Evolutionary conservation across 257 asterid species (phyloP).

Genomic region (Paulownia fortunei): DNA sequence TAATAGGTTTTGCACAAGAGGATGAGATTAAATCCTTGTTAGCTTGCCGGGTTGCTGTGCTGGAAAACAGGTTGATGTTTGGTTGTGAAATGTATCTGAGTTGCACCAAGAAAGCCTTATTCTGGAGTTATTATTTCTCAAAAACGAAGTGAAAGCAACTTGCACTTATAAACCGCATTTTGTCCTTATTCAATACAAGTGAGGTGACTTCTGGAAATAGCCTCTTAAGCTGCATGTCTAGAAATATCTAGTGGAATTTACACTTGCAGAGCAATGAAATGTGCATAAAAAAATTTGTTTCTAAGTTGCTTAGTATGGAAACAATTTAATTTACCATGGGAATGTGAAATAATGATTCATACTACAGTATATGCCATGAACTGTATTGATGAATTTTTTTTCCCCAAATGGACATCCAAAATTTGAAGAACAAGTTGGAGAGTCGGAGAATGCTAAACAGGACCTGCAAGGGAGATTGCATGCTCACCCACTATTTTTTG

Average conservation of each 20-base stretch:
- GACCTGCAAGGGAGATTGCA: constrained; percentile 51
- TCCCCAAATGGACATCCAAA: constrained; percentile 50
- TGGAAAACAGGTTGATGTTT: not conserved
- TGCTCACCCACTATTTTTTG: constrained; percentile 84
- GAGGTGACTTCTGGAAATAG: not conserved
- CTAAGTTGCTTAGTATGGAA: no score
- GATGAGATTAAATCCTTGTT: not conserved
- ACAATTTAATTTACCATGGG: constrained; percentile 6
- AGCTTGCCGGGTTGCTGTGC: not conserved
- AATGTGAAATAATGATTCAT: constrained; percentile 1
- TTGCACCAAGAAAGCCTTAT: no score
- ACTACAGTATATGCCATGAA: not conserved
- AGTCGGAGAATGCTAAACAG: constrained; percentile 38
- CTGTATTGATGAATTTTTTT: constrained; percentile 28
- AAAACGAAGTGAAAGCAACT: no score
- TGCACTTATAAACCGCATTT: no score
- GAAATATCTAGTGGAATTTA: no score
- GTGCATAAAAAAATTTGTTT: no score
- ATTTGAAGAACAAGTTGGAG: constrained; percentile 44
- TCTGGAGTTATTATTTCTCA: no score
- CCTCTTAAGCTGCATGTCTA: not conserved
- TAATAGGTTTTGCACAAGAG: not conserved
- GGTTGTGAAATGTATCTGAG: not conserved
- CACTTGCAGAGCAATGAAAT: no score
- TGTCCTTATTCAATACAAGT: no score